Conservation (phyloP, 2,329 filamentous ascomycete genomes). For the Beauveria australis region DNA sequence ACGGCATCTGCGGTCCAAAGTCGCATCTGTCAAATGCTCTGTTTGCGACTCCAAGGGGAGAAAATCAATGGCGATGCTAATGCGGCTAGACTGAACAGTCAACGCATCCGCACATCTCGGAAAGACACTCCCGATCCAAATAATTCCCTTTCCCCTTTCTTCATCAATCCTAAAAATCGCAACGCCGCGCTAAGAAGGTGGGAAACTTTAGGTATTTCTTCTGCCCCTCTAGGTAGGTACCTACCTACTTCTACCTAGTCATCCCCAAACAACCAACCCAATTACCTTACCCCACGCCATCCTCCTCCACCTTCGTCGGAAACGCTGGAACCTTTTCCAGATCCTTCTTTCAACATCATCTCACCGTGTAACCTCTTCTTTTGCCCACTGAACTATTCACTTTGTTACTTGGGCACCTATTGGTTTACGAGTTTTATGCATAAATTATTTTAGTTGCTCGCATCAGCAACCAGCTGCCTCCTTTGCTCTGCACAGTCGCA, state of each 20-base stretch:
- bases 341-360: conserved; percentile 7
- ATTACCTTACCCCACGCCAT: conserved; percentile 10
- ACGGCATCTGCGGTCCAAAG: background rate
- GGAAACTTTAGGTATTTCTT: background rate
- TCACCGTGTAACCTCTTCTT: background rate
- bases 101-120: conserved; percentile 4
- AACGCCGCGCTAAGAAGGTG: background rate
- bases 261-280: background rate
- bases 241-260: background rate
- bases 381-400: background rate
- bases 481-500: background rate
- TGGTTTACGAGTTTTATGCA: background rate
- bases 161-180: background rate
- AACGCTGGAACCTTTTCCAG: conserved; percentile 11
- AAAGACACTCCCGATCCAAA: background rate
- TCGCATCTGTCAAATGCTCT: conserved; percentile 1
- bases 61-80: background rate
- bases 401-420: background rate
- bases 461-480: background rate
- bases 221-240: background rate
- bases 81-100: background rate
- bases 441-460: background rate
- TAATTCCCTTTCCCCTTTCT: background rate
- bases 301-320: conserved; percentile 9
- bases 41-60: background rate